These are phyloP conservation scores for Eucalyptus grandis DNA, from an alignment of 345 rosid species.

Conservation along the genomic window DNA sequence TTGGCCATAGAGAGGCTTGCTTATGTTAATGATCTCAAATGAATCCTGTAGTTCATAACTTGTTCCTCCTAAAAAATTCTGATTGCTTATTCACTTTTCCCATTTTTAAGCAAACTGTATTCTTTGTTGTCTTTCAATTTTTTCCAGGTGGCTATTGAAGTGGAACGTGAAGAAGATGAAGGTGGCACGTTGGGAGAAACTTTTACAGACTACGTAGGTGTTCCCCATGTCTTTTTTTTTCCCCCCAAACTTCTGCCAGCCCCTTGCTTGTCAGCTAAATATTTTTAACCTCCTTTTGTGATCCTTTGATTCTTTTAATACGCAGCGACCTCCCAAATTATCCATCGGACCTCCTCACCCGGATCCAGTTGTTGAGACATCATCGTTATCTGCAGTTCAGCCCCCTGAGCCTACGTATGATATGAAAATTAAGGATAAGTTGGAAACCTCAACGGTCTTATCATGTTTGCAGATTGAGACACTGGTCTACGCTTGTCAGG, in stretches of 20 bases:
- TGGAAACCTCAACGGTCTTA: constrained; percentile 64
- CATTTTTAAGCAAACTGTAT: not conserved
- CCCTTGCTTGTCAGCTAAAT: not conserved
- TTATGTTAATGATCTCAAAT: not conserved
- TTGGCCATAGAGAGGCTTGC: not conserved
- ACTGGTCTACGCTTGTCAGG: constrained; percentile 95
- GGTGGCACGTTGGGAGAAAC: constrained; percentile 94
- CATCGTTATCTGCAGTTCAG: constrained; percentile 92
- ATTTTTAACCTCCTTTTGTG: not conserved
- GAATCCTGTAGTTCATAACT: not conserved
- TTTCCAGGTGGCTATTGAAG: constrained; percentile 82
- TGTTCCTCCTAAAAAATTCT: not conserved
- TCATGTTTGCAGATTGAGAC: constrained; percentile 99
- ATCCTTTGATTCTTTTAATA: not conserved
- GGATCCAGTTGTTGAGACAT: constrained; percentile 93
- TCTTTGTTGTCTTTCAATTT: not conserved
- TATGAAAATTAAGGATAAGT: constrained; percentile 57
- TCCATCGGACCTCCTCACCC: constrained; percentile 96
- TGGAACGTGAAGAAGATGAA: constrained; percentile 98
- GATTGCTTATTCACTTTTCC: not conserved
- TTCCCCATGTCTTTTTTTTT: not conserved
- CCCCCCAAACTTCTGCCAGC: not conserved
- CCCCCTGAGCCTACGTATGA: constrained; percentile 92
- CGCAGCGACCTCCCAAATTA: constrained; percentile 84
- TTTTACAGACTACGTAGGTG: constrained; percentile 89